Conservation (phyloP, 306 rosid species). For the Carpinus fangiana region DNA sequence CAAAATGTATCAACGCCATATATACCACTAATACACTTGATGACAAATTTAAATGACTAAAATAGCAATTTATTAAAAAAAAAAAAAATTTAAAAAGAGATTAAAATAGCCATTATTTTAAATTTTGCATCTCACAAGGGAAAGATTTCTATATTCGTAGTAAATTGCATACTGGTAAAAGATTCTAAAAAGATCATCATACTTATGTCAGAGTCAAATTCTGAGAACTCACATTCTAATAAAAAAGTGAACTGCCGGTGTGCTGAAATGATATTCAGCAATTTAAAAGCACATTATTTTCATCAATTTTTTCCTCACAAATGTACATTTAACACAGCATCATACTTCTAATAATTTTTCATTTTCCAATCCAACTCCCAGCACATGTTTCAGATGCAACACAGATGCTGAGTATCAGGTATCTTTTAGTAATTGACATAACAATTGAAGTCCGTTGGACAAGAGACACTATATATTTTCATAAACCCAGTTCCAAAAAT, state of each 20-base stretch:
- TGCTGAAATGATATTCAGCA: not conserved
- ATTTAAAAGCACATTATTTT: not conserved
- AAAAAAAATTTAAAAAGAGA: too few species aligned
- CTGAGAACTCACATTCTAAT: not conserved
- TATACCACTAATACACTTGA: not conserved
- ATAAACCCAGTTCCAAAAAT: slow-evolving; percentile 1
- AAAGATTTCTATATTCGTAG: not conserved
- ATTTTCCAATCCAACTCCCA: not conserved
- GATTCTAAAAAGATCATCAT: not conserved
- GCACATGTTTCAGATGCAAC: not conserved
- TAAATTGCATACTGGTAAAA: not conserved
- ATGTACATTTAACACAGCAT: not conserved
- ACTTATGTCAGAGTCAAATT: not conserved
- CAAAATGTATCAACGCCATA: too few species aligned
- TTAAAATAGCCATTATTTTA: not conserved
- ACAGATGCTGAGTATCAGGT: not conserved
- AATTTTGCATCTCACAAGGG: not conserved
- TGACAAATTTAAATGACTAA: not conserved
- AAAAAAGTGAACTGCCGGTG: not conserved
- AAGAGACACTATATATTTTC: not conserved
- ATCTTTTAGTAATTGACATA: not conserved
- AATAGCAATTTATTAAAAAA: too few species aligned
- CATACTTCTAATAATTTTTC: not conserved
- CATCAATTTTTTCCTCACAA: not conserved
- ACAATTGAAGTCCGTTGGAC: not conserved